Percentiles rank a stretch among this genome's conserved stretches.
Evolutionary conservation across 257 asterid genomes (phyloP).

Genomic region (Solanum sejunctum): DNA sequence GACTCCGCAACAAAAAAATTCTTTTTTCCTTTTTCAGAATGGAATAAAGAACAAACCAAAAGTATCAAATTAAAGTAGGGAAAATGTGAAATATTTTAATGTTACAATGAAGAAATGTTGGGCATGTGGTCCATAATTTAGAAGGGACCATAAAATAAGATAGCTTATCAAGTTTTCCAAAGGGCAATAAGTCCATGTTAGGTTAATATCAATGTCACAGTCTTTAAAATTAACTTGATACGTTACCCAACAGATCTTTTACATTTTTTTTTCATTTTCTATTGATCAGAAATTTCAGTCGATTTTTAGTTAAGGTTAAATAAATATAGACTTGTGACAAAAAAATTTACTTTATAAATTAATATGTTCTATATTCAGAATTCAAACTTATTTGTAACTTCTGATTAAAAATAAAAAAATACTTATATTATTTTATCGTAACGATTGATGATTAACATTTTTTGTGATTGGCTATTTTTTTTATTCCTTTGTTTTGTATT

Average conservation of each 20-base stretch:
- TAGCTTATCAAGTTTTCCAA: background rate
- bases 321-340: rapidly evolving
- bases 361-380: too few relatives aligned
- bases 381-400: too few relatives aligned
- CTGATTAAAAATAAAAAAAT: too few relatives aligned
- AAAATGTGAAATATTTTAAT: background rate
- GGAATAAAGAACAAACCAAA: background rate
- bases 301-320: background rate
- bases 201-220: background rate
- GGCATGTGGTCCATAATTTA: background rate
- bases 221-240: background rate
- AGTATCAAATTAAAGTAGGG: background rate
- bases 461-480: background rate
- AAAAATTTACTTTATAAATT: too few relatives aligned
- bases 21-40: background rate
- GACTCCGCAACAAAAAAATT: too few relatives aligned
- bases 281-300: too few relatives aligned
- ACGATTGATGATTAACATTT: too few relatives aligned
- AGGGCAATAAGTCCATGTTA: background rate
- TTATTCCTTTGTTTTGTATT: background rate
- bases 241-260: background rate
- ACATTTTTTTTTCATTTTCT: too few relatives aligned
- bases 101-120: background rate
- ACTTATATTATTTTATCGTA: too few relatives aligned
- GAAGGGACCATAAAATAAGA: background rate